Base-by-base conservation (phyloP, 768 basidiomycete genomes). In the Mycena polygramma region DNA sequence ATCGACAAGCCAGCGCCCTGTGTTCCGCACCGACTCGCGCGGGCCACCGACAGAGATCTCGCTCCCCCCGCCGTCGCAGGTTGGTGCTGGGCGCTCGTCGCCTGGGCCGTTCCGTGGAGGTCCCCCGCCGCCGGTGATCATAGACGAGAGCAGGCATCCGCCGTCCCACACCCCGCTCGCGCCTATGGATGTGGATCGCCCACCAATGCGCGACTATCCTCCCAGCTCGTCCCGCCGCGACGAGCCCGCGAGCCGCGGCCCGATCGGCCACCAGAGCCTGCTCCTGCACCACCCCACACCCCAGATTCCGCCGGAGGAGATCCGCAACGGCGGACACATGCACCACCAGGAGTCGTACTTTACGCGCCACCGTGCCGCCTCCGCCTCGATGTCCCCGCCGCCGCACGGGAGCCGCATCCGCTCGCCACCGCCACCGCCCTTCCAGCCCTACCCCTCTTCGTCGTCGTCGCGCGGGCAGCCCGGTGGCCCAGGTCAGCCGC, bases 21-120 rank as follows among this genome's bases (percentile, higher is more conserved):
- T 88, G 20, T 92, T 92, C 81, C 85, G 91, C 59, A 78, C 91
- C 0, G 92, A 94, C 65, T 92, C 92, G 1, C 82, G 91, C 13
- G 92, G 92, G 4, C 88, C 90, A 0, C 79, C 88, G 1, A 81
- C 81, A 48, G 88, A 88, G 62, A 86, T 88, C 17, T 82, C 86
- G 4, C 83, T 92, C 4, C 91, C 92, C 4, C 88, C 89, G 10
- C 91, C 92, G 1, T 87, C 90, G 20, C 85, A 86, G 52, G 82
- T 83, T 1, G 79, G 83, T 54, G 79, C 81, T 20, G 77, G 81
- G 52, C 86, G 86, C n/a, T 84, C 72, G 43, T 89, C 89, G 1
- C 91, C 92, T 0, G 88, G 89, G 20, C 94, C 94, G 15, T 95
- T 94, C 83, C 83, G 94, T 70, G 94, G 94, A 41, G 92, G 93